Evolutionary conservation across 352 stramenopile species (phyloP).

Genomic region (Pythium phragmitis): DNA sequence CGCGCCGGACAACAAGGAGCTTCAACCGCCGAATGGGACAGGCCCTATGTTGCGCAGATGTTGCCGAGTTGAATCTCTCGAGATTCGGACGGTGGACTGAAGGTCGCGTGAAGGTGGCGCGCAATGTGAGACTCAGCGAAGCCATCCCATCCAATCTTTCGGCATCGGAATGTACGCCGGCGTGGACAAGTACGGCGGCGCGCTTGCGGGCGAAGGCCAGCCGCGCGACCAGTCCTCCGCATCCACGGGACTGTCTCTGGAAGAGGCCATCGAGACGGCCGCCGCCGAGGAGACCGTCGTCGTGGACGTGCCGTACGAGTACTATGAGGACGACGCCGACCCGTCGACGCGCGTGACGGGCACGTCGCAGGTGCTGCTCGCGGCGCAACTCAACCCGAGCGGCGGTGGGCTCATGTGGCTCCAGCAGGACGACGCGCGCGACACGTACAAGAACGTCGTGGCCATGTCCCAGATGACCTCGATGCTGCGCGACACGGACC

Average conservation of each 20-base stretch:
- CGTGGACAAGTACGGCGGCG: slow-evolving; percentile 81
- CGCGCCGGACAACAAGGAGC: background rate
- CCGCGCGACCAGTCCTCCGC: slow-evolving; percentile 23
- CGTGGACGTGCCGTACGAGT: slow-evolving; percentile 79
- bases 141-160: slow-evolving; percentile 11
- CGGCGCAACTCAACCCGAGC: slow-evolving; percentile 72
- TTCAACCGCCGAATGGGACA: background rate
- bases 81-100: slow-evolving; percentile 1
- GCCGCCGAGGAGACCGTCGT: slow-evolving; percentile 80
- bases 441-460: slow-evolving; percentile 79
- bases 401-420: slow-evolving; percentile 81
- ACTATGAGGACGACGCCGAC: slow-evolving; percentile 67
- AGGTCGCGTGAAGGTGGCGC: slow-evolving; percentile 16
- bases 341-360: slow-evolving; percentile 52
- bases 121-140: slow-evolving; percentile 9
- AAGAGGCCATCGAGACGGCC: slow-evolving; percentile 77
- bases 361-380: slow-evolving; percentile 64
- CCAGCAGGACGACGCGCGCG: slow-evolving; percentile 54
- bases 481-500: slow-evolving; percentile 78
- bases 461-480: slow-evolving; percentile 89
- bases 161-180: slow-evolving; percentile 64
- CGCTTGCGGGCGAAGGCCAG: slow-evolving; percentile 63
- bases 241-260: slow-evolving; percentile 47
- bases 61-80: slow-evolving; percentile 2
- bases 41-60: slow-evolving; percentile 4